phyloP scores from a whole-genome alignment of 306 rosid species.

The Morella rubra region DNA sequence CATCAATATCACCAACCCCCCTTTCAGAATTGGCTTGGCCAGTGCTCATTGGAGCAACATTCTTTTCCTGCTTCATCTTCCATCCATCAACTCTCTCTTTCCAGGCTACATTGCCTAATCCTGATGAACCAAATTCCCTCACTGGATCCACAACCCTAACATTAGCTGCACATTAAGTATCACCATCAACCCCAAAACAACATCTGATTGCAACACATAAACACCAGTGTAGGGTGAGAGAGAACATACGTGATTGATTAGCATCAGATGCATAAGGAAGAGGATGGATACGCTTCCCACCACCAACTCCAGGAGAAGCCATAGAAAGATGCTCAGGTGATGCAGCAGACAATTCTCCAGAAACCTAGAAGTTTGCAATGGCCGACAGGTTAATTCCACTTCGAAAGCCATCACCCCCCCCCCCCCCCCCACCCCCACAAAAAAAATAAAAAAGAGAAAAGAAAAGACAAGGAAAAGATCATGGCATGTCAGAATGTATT shows the following conservation, averaged over 20 bases:
- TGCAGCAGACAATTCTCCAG: slow-evolving; percentile 94
- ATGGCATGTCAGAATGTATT: slow-evolving; percentile 24
- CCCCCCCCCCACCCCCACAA: not conserved
- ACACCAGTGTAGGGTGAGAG: slow-evolving; percentile 21
- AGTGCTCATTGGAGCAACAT: slow-evolving; percentile 79
- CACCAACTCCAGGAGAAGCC: slow-evolving; percentile 80
- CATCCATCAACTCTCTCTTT: slow-evolving; percentile 99
- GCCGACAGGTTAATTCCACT: slow-evolving; percentile 8
- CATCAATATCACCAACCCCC: slow-evolving; percentile 93
- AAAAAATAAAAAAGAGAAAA: not conserved
- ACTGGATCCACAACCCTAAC: slow-evolving; percentile 66
- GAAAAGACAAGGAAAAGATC: not conserved
- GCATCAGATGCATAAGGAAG: slow-evolving; percentile 66
- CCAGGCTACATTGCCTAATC: slow-evolving; percentile 96
- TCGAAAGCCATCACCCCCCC: not conserved
- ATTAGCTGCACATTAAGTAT: slow-evolving; percentile 55
- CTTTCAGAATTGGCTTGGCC: slow-evolving; percentile 92
- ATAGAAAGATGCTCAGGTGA: slow-evolving; percentile 83
- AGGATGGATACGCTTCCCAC: slow-evolving; percentile 68
- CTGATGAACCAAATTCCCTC: slow-evolving; percentile 53
- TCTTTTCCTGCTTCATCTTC: slow-evolving; percentile 98
- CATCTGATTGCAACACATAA: slow-evolving; percentile 16
- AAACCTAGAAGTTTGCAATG: slow-evolving; percentile 50
- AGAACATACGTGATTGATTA: slow-evolving; percentile 71
- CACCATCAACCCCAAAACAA: slow-evolving; percentile 29